A percentile compares a stretch with the other conserved stretches of the same genome.
phyloP scores from a whole-genome alignment of 176 grass and related monocot species.

The Rhipidocladum racemiflorum region DNA sequence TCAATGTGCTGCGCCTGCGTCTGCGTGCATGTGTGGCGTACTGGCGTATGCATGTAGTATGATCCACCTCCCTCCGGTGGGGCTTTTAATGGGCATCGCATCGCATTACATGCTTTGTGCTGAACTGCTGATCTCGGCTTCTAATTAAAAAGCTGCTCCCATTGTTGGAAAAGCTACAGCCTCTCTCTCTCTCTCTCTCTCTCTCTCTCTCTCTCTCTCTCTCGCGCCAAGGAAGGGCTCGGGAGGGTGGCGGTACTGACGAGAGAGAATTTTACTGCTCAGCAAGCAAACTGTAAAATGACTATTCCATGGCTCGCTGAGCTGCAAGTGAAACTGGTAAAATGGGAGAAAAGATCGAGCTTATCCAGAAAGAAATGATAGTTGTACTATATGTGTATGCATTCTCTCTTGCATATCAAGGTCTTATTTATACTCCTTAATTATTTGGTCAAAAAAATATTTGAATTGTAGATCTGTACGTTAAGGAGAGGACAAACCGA shows the following conservation, averaged over 20 bases:
- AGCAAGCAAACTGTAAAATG: constrained; percentile 29
- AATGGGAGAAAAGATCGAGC: not conserved
- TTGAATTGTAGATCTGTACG: constrained; percentile 8
- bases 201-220: constrained; percentile 1
- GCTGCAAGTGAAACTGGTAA: constrained; percentile 24
- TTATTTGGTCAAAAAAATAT: not conserved
- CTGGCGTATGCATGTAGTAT: not conserved
- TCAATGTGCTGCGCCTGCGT: constrained; percentile 28
- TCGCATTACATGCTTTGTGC: constrained; percentile 29
- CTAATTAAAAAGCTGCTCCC: constrained; percentile 45
- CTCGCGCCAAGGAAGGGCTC: not conserved
- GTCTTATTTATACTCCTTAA: not conserved
- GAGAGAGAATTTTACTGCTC: constrained; percentile 33
- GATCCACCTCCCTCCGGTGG: not conserved
- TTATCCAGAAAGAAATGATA: not conserved
- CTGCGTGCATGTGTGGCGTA: not conserved
- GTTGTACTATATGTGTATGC: not conserved
- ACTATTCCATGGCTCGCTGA: constrained; percentile 39
- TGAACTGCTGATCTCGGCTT: constrained; percentile 34
- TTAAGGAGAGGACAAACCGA: not conserved
- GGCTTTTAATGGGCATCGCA: constrained; percentile 34
- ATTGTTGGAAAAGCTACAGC: constrained; percentile 23
- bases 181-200: not conserved
- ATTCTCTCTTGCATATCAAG: constrained; percentile 24
- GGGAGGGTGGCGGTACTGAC: not conserved